Percentiles rank a stretch among this genome's conserved stretches.
phyloP scores from a whole-genome alignment of 2,329 filamentous ascomycete genomes.

The Bipolaris cookei region DNA sequence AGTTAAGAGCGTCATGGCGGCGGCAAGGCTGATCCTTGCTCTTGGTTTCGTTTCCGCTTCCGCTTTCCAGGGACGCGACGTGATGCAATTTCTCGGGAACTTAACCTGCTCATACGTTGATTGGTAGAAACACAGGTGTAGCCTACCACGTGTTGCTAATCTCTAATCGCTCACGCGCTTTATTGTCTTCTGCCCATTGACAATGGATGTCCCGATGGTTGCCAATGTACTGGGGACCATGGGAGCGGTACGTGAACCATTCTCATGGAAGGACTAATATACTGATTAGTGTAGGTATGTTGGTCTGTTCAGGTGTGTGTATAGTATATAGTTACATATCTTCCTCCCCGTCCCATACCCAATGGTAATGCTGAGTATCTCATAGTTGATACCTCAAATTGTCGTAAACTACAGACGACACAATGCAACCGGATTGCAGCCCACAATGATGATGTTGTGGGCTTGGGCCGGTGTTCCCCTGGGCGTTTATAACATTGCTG shows the following conservation, averaged over 20 bases:
- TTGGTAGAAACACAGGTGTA: background rate
- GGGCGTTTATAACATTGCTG: slow-evolving; percentile 65
- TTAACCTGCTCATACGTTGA: background rate
- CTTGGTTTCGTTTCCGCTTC: slow-evolving; percentile 7
- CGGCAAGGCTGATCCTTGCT: slow-evolving; percentile 9
- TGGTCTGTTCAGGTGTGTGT: slow-evolving; percentile 67
- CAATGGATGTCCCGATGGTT: slow-evolving; percentile 62
- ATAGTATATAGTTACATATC: background rate
- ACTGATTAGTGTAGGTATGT: slow-evolving; percentile 53
- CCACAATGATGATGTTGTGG: slow-evolving; percentile 76
- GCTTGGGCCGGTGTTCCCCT: slow-evolving; percentile 71
- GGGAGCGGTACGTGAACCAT: slow-evolving; percentile 57
- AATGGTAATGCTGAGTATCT: background rate
- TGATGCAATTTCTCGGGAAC: background rate
- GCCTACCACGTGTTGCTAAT: background rate
- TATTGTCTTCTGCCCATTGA: background rate
- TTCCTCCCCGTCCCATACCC: background rate
- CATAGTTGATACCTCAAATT: slow-evolving; percentile 71
- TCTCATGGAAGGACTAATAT: background rate
- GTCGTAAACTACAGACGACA: slow-evolving; percentile 71
- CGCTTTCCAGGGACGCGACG: background rate
- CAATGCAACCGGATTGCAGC: slow-evolving; percentile 68
- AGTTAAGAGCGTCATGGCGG: slow-evolving; percentile 6
- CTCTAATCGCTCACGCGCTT: background rate
- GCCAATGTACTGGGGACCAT: slow-evolving; percentile 66